Evolutionary conservation across 495 filamentous ascomycete genomes (phyloP).

Genomic region (Hyaloscypha variabilis): DNA sequence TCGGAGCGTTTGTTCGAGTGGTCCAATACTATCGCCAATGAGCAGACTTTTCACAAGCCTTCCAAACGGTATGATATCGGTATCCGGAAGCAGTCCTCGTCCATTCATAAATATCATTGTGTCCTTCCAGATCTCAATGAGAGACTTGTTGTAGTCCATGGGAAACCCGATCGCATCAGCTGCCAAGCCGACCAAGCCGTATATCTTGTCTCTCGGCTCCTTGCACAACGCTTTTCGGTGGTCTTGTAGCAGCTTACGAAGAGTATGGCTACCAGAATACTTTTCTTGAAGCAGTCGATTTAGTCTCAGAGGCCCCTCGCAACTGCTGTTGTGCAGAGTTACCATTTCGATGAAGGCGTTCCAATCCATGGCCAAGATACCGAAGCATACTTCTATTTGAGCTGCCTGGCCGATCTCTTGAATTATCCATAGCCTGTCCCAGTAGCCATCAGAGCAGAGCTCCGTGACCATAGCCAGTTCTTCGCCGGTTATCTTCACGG

Average conservation of each 20-base stretch:
- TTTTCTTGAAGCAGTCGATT: constrained; percentile 5
- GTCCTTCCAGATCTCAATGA: constrained; percentile 14
- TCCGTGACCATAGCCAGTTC: constrained; percentile 12
- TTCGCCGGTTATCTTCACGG: background rate
- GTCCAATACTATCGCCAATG: background rate
- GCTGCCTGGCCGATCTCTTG: background rate
- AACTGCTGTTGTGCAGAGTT: background rate
- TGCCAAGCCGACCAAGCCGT: constrained; percentile 15
- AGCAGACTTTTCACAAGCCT: constrained; percentile 1
- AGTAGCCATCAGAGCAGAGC: constrained; percentile 7
- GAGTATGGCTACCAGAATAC: constrained; percentile 8
- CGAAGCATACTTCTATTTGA: constrained; percentile 10
- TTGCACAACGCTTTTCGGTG: constrained; percentile 13
- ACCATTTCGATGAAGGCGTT: constrained; percentile 10
- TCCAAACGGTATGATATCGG: constrained; percentile 8
- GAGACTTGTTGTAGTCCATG: constrained; percentile 18
- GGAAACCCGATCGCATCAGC: constrained; percentile 10
- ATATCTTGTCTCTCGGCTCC: constrained; percentile 16
- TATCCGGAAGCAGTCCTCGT: background rate
- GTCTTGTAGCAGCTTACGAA: constrained; percentile 13
- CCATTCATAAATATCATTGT: constrained; percentile 21
- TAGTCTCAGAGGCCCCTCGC: constrained; percentile 9
- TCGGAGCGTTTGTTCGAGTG: no score
- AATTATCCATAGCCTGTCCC: constrained; percentile 17
- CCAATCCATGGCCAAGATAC: constrained; percentile 1